Evolutionary conservation across 192 early-diverging fungal genomes (phyloP), one percentile per base, ranked within the genome.

Genomic region (Dispira parvispora): DNA sequence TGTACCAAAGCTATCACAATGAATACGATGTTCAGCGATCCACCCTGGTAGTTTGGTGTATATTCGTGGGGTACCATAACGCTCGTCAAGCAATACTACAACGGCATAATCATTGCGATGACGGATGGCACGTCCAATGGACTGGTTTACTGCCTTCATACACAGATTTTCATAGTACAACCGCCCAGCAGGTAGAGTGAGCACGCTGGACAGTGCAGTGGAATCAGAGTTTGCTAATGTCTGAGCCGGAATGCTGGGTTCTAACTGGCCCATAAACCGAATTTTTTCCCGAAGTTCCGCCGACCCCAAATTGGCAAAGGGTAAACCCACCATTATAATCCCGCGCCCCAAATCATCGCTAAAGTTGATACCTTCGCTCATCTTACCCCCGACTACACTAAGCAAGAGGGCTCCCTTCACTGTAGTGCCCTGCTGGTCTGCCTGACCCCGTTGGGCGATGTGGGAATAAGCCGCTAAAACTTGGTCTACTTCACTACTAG

Each of bases 311-410:
- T 87, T 94, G 3, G 92, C 80, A 70, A 83, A 96, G 11, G 95
- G 92, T 55, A 96, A 71, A 0, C 92, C 92, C 18, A 93, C 70
- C 85, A 96, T 91, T 16, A 94, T 77, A 0, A 93, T 85, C 18
- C 82, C 81, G 55, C 92, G 73, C 13, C 89, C 91, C 63, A 97
- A 56, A 11, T 83, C 75, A 66, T 97, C 90, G 13, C 87, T 84
- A 62, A 97, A 95, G 53, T 89, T 90, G 67, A 94, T 97, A 0
- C 92, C 92, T 69, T 97, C 92, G 56, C 87, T 90, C 80, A 96
- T 79, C 61, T 88, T 89, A 26, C 92, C 92, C 25, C 87, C 87
- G 0, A 98, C 88, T 9, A 98, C 92, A 45, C 87, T 88, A 50
- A 98, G 77, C 52, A 98, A 70, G 5, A 98, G 71, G 0, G 90